Evolutionary conservation across 1,284 basidiomycete genomes (phyloP).

Genomic region (Sanguinoderma infundibulare): DNA sequence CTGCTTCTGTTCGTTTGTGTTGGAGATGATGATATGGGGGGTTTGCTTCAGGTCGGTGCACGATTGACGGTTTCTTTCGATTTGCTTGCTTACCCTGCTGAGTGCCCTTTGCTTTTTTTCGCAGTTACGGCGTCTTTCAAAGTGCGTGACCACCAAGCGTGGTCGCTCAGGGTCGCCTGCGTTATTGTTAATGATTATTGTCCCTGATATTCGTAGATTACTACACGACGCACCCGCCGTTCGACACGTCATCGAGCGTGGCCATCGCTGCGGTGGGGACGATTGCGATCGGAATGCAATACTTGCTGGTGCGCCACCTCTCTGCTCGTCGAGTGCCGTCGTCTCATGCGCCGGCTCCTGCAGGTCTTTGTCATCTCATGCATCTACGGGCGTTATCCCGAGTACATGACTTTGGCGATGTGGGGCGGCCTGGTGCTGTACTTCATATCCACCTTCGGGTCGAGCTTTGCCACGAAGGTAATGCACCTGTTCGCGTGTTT

Average conservation of each 20-base stretch:
- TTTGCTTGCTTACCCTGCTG: no score
- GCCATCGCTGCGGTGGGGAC: constrained; percentile 27
- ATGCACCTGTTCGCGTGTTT: not conserved
- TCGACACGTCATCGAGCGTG: constrained; percentile 20
- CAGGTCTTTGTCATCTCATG: constrained; percentile 26
- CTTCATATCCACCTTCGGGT: constrained; percentile 26
- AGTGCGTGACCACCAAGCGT: not conserved
- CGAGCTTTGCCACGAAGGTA: constrained; percentile 32
- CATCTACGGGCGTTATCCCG: constrained; percentile 31
- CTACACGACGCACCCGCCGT: constrained; percentile 26
- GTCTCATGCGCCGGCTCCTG: no score
- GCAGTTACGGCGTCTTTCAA: constrained; percentile 29
- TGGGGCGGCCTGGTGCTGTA: constrained; percentile 28
- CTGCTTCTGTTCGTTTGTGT: constrained; percentile 21
- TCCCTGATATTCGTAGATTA: constrained; percentile 12
- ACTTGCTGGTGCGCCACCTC: constrained; percentile 15
- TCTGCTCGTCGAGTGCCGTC: not conserved
- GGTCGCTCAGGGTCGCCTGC: not conserved
- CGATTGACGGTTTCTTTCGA: not conserved
- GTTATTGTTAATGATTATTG: constrained; percentile 9
- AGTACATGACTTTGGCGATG: constrained; percentile 27
- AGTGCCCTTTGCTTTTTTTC: not conserved
- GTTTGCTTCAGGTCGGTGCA: constrained; percentile 20
- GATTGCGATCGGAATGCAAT: constrained; percentile 26
- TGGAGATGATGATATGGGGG: constrained; percentile 46